Base-by-base conservation (phyloP, 768 basidiomycete species). In the Mycena rosella region DNA sequence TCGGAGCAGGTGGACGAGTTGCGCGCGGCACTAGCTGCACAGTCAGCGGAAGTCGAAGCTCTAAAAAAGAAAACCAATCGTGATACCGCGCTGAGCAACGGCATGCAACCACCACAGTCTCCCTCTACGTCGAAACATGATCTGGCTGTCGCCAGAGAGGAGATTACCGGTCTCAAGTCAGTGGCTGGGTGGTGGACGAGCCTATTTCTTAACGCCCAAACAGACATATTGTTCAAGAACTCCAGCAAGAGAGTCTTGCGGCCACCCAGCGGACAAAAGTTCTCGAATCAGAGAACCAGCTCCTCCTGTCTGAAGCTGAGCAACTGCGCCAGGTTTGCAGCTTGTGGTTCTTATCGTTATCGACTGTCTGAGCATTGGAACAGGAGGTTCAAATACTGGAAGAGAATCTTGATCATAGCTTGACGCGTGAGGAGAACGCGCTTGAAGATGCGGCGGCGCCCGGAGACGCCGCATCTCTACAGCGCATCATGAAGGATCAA, bases 151-250 rank as follows among this genome's bases (percentile, higher is more conserved):
- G 79, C 82, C 27, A 76, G 79, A 27, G 91, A 93, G 62, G 94
- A 96, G 78, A 89, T 95, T 63, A 89, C 85, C 15, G 95, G 95
- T 10, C 86, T 96, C 44, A 96, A 96, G 93, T 94, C 76, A 27
- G 84, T 77, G 20, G 17, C 48, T 29, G 51, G 30, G 36, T 36
- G 20, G 15, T 22, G n/a, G 8, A 3, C 2, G 8, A 11, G 2
- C 40, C 20, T 26, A 15, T 27, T 17, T 60, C 60, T 49, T 7
- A 7, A 70, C 45, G 3, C 29, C n/a, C 14, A 42, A n/a, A 8
- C 54, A 94, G 93, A 78, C 91, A 95, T 73, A 94, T 98, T 73
- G 89, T 98, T 24, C 91, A 94, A 75, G 93, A 96, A 72, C 83
- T 98, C 44, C 93, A 94, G 74, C 91, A 92, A 72, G 96, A 98